Base-by-base conservation (phyloP, 2,329 filamentous ascomycete species). In the Geosmithia putterillii region DNA sequence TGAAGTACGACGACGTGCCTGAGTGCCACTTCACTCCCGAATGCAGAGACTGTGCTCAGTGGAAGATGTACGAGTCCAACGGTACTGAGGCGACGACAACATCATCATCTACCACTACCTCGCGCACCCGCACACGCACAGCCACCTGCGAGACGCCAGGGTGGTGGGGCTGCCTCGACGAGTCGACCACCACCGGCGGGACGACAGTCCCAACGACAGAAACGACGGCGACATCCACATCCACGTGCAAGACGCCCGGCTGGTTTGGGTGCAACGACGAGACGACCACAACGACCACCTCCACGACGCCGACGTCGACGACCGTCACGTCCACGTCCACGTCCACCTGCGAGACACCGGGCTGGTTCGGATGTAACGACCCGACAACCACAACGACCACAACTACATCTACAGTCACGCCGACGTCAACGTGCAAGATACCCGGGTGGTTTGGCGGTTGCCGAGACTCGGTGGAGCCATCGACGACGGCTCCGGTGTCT, bases 21-120 rank as follows among this genome's bases (percentile, higher is more conserved):
- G 66, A 76, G 50, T 96, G 92, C 61, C 74, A 74, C 43, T 70
- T 74, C 23, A 89, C 90, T 7, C 72, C 79, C 19, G 81, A 87
- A 42, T 96, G 92, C 58, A 79, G 84, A 36, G 92, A 98, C 59
- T 96, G 90, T 55, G 86, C 78, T 45, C 80, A 83, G 44, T 96
- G 92, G 92, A 94, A 95, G 55, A 94, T 88, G 70, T 94, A 86
- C 56, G 83, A 89, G 61, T 94, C 88, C 59, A 95, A 95, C 57
- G 84, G 84, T 23, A 92, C 85, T 2, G 83, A 89, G 49, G 74
- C 71, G 1, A 87, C 80, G 0, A 84, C 82, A 1, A 79, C 79
- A 0, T 70, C 76, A 2, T 19, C 41, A 2, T 69, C 66, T 3
- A 69, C 70, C 2, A 69, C 67, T 4, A 71, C 73, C 1, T 74